A percentile compares a stretch with the other conserved stretches of the same genome.
Conservation (phyloP, 257 asterid species). For the Solanum pinnatisectum region DNA sequence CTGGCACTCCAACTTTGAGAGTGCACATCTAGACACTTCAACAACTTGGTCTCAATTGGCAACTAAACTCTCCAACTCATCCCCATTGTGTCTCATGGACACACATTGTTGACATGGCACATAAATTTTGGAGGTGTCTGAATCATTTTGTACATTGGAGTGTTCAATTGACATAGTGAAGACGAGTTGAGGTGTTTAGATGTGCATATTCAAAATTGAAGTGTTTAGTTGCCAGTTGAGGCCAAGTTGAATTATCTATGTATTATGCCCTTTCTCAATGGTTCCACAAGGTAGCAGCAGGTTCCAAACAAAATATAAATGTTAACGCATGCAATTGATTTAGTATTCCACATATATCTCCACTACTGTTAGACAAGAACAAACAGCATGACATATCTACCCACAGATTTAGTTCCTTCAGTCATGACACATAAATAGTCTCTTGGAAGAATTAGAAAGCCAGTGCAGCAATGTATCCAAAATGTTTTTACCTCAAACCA, state of each 20-base stretch:
- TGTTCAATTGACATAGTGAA: neutral
- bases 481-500: neutral
- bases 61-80: neutral
- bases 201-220: neutral
- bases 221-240: neutral
- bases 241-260: neutral
- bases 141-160: neutral
- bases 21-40: neutral
- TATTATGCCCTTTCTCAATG: neutral
- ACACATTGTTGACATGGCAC: neutral
- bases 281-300: neutral
- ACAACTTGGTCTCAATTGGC: neutral
- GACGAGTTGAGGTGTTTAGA: neutral
- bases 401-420: neutral
- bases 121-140: neutral
- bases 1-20: neutral
- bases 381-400: neutral
- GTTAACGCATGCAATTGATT: neutral
- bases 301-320: neutral
- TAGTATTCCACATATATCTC: neutral
- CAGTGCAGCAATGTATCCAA: neutral
- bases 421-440: neutral
- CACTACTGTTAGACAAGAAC: neutral
- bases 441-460: neutral
- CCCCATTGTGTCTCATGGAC: neutral